Evolutionary conservation across 305 asterid genomes (phyloP), one percentile per base, ranked within the genome.

Genomic region (Fraxinus sp.): DNA sequence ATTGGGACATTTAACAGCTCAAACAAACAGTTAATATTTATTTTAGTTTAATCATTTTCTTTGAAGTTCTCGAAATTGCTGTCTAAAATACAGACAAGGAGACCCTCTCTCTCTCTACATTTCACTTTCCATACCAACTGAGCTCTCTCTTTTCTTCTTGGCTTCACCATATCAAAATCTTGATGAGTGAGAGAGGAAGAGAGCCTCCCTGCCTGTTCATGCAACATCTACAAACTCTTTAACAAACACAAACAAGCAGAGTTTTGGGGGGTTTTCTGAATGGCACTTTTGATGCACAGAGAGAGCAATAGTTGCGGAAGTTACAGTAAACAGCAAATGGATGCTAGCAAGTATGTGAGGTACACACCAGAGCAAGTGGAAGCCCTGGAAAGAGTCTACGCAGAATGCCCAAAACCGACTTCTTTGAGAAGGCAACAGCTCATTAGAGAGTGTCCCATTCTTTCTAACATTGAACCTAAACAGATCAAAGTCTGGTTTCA

Each of bases 401-500:
- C 95, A 0, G 99, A 94, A 73, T 96, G 99, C 77, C 98, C 99
- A 0, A 96, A 96, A 85, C 99, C 99, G 1, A 94, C 91, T 78
- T 96, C 99, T 81, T 77, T 96, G 86, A 91, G 97, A 82, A 92
- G 99, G 88, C 98, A 96, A 66, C 99, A 96, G 87, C 92, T 96
- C 77, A 96, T 96, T 77, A 84, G 98, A 83, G 99, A 94, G 77
- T 94, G 93, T 77, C 96, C 99, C 41, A 92, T 93, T 89, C 91
- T 96, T 7, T 76, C 92, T n/a, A 94, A 96, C 88, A 96, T 96
- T 88, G 99, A 93, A 87, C 95, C 97, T 77, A 96, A 96, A 66
- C 99, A 96, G 86, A 94, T 96, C 95, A 96, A 96, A 94, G 99
- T 96, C 82, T 96, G 98, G 99, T 96, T 96, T 86, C 99, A 96